These are phyloP conservation scores for Monosporascus sp. DNA, from an alignment of 2,329 filamentous ascomycete species.

Conservation along the genomic window DNA sequence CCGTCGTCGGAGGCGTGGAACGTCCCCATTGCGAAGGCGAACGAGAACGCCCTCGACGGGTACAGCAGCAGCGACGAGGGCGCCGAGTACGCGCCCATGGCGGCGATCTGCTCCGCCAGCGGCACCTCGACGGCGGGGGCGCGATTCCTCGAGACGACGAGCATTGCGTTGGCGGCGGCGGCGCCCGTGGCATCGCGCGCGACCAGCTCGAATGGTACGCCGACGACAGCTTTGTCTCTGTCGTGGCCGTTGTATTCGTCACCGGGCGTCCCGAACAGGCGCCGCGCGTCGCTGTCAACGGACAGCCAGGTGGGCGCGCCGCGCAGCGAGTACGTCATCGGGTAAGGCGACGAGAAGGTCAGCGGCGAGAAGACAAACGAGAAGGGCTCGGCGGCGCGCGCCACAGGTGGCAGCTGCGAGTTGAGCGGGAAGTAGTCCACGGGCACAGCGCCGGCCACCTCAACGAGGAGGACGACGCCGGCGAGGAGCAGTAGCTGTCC, in stretches of 20 bases:
- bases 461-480: constrained; percentile 23
- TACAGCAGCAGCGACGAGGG: constrained; percentile 55
- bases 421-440: constrained; percentile 68
- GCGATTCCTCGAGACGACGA: constrained; percentile 61
- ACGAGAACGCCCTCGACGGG: constrained; percentile 48
- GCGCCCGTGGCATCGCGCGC: constrained; percentile 65
- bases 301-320: constrained; percentile 68
- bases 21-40: constrained; percentile 51
- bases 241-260: constrained; percentile 38
- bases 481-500: constrained; percentile 12
- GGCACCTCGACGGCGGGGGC: constrained; percentile 52
- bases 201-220: constrained; percentile 59
- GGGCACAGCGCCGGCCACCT: constrained; percentile 34
- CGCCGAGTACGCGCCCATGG: constrained; percentile 54
- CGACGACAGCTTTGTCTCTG: constrained; percentile 45
- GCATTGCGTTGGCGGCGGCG: constrained; percentile 58
- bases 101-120: constrained; percentile 52
- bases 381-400: constrained; percentile 62
- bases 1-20: constrained; percentile 52
- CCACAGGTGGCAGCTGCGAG: constrained; percentile 76
- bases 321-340: constrained; percentile 62
- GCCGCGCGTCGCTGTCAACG: constrained; percentile 60
- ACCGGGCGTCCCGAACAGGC: constrained; percentile 66
- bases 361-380: constrained; percentile 66
- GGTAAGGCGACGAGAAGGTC: constrained; percentile 62